Conservation (phyloP, 768 basidiomycete species). For the Lentinula sp. region DNA sequence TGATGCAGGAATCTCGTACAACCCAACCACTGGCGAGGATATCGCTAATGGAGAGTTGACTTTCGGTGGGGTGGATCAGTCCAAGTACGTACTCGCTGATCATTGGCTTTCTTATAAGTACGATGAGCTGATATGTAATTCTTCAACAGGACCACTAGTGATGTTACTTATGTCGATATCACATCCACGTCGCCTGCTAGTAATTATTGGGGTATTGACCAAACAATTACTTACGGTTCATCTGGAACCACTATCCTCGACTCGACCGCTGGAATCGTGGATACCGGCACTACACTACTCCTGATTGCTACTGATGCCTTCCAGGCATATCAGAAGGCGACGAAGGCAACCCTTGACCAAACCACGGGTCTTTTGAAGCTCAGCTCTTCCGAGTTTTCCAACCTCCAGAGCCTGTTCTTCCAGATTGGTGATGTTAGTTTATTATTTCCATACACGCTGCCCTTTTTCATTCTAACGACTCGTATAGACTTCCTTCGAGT, state of each 20-base stretch:
- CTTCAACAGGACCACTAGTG: conserved; percentile 22
- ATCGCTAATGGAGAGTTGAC: conserved; percentile 47
- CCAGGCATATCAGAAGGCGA: conserved; percentile 45
- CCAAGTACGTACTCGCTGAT: conserved; percentile 29
- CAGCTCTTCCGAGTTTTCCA: conserved; percentile 39
- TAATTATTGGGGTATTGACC: conserved; percentile 40
- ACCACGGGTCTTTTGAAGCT: conserved; percentile 52
- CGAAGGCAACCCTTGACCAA: conserved; percentile 46
- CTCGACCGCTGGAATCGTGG: conserved; percentile 41
- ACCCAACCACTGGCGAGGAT: conserved; percentile 32
- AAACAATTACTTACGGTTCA: conserved; percentile 29
- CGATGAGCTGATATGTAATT: neutral
- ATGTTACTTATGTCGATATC: conserved; percentile 31
- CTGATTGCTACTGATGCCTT: conserved; percentile 57
- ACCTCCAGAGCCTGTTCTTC: conserved; percentile 49
- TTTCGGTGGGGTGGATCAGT: conserved; percentile 45
- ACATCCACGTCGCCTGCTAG: conserved; percentile 42
- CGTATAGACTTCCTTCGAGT: conserved; percentile 39
- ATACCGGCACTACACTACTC: conserved; percentile 49
- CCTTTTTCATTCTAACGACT: neutral
- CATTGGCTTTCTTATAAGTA: conserved; percentile 8
- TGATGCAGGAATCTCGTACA: conserved; percentile 37
- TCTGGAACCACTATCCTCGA: conserved; percentile 23
- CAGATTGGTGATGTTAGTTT: conserved; percentile 35
- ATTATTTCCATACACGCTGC: neutral